Percentiles rank a stretch among this genome's conserved stretches.
Conservation (phyloP, 768 basidiomycete genomes). For the Crepidotus variabilis region DNA sequence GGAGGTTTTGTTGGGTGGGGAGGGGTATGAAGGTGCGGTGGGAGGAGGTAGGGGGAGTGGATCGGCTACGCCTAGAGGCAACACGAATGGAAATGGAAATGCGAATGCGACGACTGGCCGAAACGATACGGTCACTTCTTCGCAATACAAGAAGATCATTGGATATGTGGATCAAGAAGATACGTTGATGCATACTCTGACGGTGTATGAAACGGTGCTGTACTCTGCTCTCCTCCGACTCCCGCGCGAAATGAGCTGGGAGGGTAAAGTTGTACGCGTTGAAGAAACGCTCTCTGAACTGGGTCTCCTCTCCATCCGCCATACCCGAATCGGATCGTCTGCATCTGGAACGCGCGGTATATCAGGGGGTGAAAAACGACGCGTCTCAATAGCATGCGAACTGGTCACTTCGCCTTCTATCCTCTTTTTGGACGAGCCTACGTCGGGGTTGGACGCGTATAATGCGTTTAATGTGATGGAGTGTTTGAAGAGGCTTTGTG, state of each 20-base stretch:
- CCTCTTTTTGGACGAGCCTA: constrained; percentile 95
- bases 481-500: constrained; percentile 78
- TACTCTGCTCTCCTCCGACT: constrained; percentile 89
- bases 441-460: constrained; percentile 92
- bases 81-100: neutral
- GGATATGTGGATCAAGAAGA: constrained; percentile 99
- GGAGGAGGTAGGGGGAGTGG: neutral
- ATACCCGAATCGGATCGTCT: constrained; percentile 83
- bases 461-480: constrained; percentile 96
- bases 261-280: constrained; percentile 93
- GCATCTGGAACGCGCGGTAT: constrained; percentile 72
- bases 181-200: constrained; percentile 93
- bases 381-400: constrained; percentile 97
- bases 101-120: neutral
- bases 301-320: constrained; percentile 88
- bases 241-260: constrained; percentile 91
- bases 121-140: neutral
- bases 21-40: no score
- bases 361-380: constrained; percentile 95
- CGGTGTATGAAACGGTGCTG: constrained; percentile 95
- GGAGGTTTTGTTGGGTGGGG: constrained; percentile 48
- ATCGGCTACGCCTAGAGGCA: neutral
- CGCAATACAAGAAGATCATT: constrained; percentile 78
- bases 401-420: constrained; percentile 96
- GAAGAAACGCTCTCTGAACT: constrained; percentile 96